phyloP scores from a whole-genome alignment of 192 early-diverging fungal genomes.

The Coemansia sp. region DNA sequence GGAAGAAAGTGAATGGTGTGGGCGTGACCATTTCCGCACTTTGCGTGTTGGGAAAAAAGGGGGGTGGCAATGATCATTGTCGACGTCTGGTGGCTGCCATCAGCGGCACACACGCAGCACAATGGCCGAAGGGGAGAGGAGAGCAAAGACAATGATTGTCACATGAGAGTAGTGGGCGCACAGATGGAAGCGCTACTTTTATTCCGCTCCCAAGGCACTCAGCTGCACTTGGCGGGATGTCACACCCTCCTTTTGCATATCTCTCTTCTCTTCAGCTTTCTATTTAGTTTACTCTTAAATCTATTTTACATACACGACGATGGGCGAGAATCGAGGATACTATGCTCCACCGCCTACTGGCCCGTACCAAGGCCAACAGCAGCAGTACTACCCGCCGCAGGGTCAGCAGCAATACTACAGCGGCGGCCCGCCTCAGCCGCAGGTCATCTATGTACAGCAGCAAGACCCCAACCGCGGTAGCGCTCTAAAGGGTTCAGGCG shows the following conservation, averaged over 20 bases:
- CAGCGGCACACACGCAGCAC: not conserved
- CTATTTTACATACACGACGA: not conserved
- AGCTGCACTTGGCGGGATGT: not conserved
- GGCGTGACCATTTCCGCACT: not conserved
- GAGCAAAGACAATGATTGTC: not conserved
- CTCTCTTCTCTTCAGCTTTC: not conserved
- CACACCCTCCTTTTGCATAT: not conserved
- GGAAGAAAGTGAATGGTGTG: not conserved
- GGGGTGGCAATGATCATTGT: not conserved
- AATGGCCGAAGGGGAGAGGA: not conserved
- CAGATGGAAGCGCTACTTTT: not conserved
- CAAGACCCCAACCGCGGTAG: slow-evolving; percentile 4
- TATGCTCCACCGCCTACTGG: slow-evolving; percentile 17
- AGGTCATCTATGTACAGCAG: slow-evolving; percentile 16
- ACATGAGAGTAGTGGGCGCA: slow-evolving; percentile 1
- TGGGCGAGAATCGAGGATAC: slow-evolving; percentile 20
- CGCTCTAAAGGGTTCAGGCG: not conserved
- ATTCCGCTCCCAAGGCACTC: too few species aligned
- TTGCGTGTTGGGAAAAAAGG: not conserved
- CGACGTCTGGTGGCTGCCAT: not conserved
- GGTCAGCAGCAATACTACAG: slow-evolving; percentile 24
- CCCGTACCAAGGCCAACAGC: slow-evolving; percentile 6
- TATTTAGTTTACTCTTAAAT: not conserved
- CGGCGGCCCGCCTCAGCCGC: slow-evolving; percentile 14
- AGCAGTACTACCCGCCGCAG: slow-evolving; percentile 14